These are phyloP conservation scores for Saccharomycopsis fodiens DNA, from an alignment of 805 yeast species.

Conservation along the genomic window DNA sequence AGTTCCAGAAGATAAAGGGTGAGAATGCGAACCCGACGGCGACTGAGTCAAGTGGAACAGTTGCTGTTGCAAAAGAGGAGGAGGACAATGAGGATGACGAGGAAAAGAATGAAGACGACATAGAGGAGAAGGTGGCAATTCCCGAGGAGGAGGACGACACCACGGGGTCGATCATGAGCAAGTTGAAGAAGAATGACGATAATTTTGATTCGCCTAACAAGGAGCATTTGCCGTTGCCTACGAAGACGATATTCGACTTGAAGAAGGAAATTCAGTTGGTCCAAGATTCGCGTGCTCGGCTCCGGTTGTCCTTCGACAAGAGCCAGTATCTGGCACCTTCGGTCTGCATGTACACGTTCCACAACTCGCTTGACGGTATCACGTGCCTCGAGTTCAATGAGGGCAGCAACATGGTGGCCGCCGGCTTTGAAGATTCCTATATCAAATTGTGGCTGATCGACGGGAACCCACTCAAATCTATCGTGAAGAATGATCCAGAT, in stretches of 20 bases:
- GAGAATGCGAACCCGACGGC: slow-evolving; percentile 26
- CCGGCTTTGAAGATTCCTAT: slow-evolving; percentile 89
- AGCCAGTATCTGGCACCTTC: slow-evolving; percentile 82
- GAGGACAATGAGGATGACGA: slow-evolving; percentile 22
- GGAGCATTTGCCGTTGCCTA: slow-evolving; percentile 79
- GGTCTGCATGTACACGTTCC: slow-evolving; percentile 97
- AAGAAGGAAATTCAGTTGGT: slow-evolving; percentile 71
- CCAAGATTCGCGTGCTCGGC: slow-evolving; percentile 72
- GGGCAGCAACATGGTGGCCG: slow-evolving; percentile 82
- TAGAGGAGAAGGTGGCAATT: slow-evolving; percentile 9
- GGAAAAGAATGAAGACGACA: slow-evolving; percentile 22
- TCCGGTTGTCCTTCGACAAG: slow-evolving; percentile 34
- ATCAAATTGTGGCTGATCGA: slow-evolving; percentile 90
- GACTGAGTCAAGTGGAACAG: slow-evolving; percentile 18
- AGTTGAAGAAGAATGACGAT: slow-evolving; percentile 29
- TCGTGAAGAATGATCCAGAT: slow-evolving; percentile 46
- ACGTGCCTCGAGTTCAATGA: slow-evolving; percentile 83
- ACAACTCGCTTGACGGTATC: slow-evolving; percentile 84
- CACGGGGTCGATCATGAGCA: slow-evolving; percentile 26
- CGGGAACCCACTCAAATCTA: slow-evolving; percentile 72
- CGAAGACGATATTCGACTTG: slow-evolving; percentile 71
- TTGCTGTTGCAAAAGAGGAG: slow-evolving; percentile 7
- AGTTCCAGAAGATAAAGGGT: slow-evolving; percentile 52
- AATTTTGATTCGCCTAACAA: slow-evolving; percentile 60
- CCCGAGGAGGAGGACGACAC: slow-evolving; percentile 18